Evolutionary conservation across 2,329 filamentous ascomycete genomes (phyloP).

Genomic region (Phoma herbarum): DNA sequence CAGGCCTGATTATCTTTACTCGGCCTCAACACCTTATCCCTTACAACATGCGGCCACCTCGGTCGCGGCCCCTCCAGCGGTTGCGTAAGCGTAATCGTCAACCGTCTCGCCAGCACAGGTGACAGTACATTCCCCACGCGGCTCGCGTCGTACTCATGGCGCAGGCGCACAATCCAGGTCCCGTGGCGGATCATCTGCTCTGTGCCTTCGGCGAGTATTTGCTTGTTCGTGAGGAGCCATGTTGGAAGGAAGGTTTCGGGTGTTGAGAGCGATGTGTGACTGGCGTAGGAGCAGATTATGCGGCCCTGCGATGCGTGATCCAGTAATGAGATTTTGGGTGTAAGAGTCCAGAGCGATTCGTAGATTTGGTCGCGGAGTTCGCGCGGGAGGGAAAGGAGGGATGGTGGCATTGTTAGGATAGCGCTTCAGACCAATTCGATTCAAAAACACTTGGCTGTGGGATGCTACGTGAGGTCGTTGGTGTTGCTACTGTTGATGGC

Average conservation of each 20-base stretch:
- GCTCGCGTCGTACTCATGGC: conserved; percentile 13
- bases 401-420: conserved; percentile 10
- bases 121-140: background rate
- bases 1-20: conserved; percentile 11
- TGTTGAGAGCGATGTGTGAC: conserved; percentile 3
- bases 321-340: conserved; percentile 9
- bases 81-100: conserved; percentile 17
- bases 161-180: conserved; percentile 15
- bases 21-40: conserved; percentile 4
- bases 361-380: conserved; percentile 24
- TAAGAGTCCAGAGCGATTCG: conserved; percentile 5
- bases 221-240: conserved; percentile 22
- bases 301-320: conserved; percentile 17
- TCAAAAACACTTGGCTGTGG: rapidly evolving
- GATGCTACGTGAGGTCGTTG: background rate
- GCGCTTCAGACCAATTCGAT: too few relatives aligned
- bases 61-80: conserved; percentile 18
- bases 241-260: conserved; percentile 6
- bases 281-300: conserved; percentile 12
- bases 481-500: background rate
- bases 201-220: conserved; percentile 17
- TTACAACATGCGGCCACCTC: conserved; percentile 17
- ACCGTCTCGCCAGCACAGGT: background rate
- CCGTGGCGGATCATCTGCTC: conserved; percentile 16
- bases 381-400: conserved; percentile 19